Percentiles rank a stretch among this genome's conserved stretches.
Conservation (phyloP, 2,329 filamentous ascomycete species). For the Trichophyton verrucosum region DNA sequence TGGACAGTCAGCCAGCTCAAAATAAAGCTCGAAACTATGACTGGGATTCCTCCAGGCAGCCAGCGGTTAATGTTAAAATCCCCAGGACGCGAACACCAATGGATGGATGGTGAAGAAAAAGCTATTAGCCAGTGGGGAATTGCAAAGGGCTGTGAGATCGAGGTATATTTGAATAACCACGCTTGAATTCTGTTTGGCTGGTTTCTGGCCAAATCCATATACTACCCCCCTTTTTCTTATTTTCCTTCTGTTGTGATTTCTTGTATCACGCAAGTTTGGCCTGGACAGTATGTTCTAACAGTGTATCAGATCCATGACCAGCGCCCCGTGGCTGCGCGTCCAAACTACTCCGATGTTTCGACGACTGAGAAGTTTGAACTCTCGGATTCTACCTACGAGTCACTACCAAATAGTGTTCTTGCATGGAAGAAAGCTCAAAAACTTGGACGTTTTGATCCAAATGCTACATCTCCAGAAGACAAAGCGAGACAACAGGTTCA, state of each 20-base stretch:
- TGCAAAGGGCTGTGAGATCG: slow-evolving; percentile 32
- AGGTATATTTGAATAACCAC: slow-evolving; percentile 21
- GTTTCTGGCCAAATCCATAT: background rate
- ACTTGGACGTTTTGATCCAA: slow-evolving; percentile 88
- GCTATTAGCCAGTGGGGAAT: slow-evolving; percentile 43
- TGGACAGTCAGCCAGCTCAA: slow-evolving; percentile 83
- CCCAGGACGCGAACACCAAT: slow-evolving; percentile 45
- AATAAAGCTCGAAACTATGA: slow-evolving; percentile 79
- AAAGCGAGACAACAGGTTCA: slow-evolving; percentile 57
- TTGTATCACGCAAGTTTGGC: background rate
- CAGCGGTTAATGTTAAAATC: slow-evolving; percentile 65
- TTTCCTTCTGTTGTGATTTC: background rate
- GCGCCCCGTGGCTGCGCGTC: slow-evolving; percentile 60
- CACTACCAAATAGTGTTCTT: slow-evolving; percentile 74
- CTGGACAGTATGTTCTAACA: background rate
- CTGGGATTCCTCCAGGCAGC: slow-evolving; percentile 69
- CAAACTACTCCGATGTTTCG: slow-evolving; percentile 70
- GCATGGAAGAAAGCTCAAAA: slow-evolving; percentile 94
- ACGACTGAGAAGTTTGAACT: slow-evolving; percentile 82
- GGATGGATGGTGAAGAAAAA: slow-evolving; percentile 59
- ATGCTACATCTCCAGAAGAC: slow-evolving; percentile 60
- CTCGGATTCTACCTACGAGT: slow-evolving; percentile 74
- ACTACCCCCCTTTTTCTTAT: too few species aligned
- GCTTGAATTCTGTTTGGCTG: background rate
- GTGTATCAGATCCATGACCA: slow-evolving; percentile 58